Evolutionary conservation across 345 rosid species (phyloP), one percentile per base, ranked within the genome.

Genomic region (Arabidopsis suecica): DNA sequence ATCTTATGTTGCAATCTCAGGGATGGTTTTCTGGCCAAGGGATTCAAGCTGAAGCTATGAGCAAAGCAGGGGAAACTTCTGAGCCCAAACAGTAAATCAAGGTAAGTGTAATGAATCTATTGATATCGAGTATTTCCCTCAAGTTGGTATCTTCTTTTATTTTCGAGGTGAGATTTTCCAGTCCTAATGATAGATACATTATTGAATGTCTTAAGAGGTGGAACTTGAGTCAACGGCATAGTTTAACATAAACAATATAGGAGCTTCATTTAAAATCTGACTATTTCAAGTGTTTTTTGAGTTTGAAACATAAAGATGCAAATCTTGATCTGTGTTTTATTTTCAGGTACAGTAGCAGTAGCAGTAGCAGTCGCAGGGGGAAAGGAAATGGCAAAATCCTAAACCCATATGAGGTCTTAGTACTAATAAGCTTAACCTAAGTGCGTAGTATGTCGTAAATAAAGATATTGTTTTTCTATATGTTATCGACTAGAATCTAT

Each of bases 21-120:
- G 48, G 60, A 5, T 37, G 60, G 14, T 16, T 68, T 55, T 55
- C 63, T 55, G 2, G 55, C 73, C 51, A 68, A 55, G 30, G 73
- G 73, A 28, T 68, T 68, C 41, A 55, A 68, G 54, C 64, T 56
- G 37, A 38, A 50, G 60, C 9, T 67, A n/a, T 67, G 72, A 67
- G 37, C 25, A 48, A 48, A 16, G 22, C 71, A 34, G 18, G 41
- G 33, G 22, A 66, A 5, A 12, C 32, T 34, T 34, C 8, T 2
- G 20, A 48, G 32, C 42, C 20, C 7, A 11, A 33, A n/a, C 53
- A 22, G 12, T 48, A 49, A 34, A 50, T 45, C 18, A 51, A 67
- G 60, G 71, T 53, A 51, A 67, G 30, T 41, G 36, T 57, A 32
- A 44, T 67, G 61, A 67, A 50, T 66, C 47, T 20, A 37, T 20